Base-by-base conservation (phyloP, 2,329 filamentous ascomycete species). In the Daldinia sp. region DNA sequence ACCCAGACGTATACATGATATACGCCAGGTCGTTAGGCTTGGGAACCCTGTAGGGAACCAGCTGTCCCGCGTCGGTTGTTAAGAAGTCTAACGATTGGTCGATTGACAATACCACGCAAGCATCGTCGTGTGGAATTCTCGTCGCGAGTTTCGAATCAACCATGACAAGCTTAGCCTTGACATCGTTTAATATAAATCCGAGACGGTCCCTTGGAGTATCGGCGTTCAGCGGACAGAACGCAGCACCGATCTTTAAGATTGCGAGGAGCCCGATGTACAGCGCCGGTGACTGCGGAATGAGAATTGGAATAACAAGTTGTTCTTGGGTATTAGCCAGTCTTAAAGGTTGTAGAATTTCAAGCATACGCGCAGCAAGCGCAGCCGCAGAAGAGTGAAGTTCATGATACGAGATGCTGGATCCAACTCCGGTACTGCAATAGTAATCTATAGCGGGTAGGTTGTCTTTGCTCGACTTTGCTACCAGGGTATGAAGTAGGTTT, bases 1-100 rank as follows among this genome's bases (percentile, higher is more conserved):
- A 96, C 2, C 93, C 93, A 45, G 92, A 96, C 0, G 94, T 97
- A 75, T 96, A 97, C 87, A 97, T 93, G 61, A 97, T 86, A 79
- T 97, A 97, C 21, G 94, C 93, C 21, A 94, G 75, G 62, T 84
- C 78, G 1, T 78, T 71, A 0, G 64, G 29, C 10, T 35, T 55
- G 2, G 72, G 68, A 32, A 65, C 37, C 47, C 59, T 62, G 35
- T 58, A 53, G 9, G 55, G 29, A 21, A 11, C 25, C 11, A 4
- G 25, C 10, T 11, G 10, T 13, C 11, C 7, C 19, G 29, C 15
- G 32, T 19, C 27, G 6, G 35, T 48, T 3, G 10, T 21, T 3
- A 29, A 25, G 19, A 61, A 15, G 34, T 69, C 66, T 8, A 29
- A 10, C 1, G 52, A 53, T 8, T 75, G 68, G 35, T 79, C 75